Evolutionary conservation across 352 stramenopile species (phyloP).

Genomic region (Aphanomyces euteiches): DNA sequence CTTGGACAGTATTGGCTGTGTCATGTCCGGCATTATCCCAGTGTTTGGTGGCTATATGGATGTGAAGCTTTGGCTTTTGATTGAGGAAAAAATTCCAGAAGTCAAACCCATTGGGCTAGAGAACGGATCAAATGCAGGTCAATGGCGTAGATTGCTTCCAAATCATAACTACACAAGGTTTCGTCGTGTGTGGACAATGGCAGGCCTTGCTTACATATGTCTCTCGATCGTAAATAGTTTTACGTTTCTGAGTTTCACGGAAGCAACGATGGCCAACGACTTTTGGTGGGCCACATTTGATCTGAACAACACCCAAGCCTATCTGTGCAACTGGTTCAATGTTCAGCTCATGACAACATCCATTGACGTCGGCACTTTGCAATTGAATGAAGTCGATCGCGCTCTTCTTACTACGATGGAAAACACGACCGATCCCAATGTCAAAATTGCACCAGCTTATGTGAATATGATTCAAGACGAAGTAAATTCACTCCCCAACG

Average conservation of each 20-base stretch:
- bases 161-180: not conserved
- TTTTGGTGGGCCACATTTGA: conserved; percentile 14
- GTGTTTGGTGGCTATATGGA: not conserved
- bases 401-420: not conserved
- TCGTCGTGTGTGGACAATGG: not conserved
- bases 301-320: not conserved
- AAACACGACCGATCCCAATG: not conserved
- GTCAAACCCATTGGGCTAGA: no score
- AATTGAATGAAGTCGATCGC: not conserved
- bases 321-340: conserved; percentile 25
- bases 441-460: not conserved
- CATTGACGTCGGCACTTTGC: no score
- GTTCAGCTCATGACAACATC: not conserved
- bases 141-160: not conserved
- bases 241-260: not conserved
- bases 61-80: not conserved
- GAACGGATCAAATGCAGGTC: not conserved
- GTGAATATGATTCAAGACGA: conserved; percentile 12
- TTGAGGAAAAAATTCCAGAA: no score
- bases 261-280: conserved; percentile 5
- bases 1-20: conserved; percentile 12
- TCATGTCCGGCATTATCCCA: conserved; percentile 4
- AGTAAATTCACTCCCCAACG: conserved; percentile 15
- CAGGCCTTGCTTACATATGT: conserved; percentile 2
- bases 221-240: not conserved